A percentile compares a stretch with the other conserved stretches of the same genome.
Conservation (phyloP, 2,329 filamentous ascomycete genomes). For the Fusarium oligoseptatum region DNA sequence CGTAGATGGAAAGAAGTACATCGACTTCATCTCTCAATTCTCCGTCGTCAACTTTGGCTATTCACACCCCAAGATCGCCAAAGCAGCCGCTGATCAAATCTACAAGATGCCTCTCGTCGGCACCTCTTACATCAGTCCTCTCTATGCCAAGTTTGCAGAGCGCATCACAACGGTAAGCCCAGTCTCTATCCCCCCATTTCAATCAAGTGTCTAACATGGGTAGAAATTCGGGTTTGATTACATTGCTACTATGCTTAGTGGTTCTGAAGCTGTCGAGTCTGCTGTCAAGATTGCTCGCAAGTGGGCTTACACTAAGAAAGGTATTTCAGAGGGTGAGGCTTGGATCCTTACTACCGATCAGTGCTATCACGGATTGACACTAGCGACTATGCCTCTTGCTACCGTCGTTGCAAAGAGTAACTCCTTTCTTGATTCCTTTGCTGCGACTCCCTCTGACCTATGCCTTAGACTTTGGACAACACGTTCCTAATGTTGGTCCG, state of each 20-base stretch:
- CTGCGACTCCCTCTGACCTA: neutral
- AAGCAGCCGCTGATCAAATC: constrained; percentile 14
- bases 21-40: constrained; percentile 24
- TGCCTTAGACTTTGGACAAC: constrained; percentile 16
- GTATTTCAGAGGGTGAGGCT: constrained; percentile 29
- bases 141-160: constrained; percentile 21
- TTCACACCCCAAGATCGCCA: constrained; percentile 14
- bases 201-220: neutral
- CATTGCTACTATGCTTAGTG: constrained; percentile 21
- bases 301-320: constrained; percentile 38
- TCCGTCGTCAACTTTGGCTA: constrained; percentile 25
- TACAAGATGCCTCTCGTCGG: constrained; percentile 12
- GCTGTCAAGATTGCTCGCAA: constrained; percentile 39
- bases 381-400: constrained; percentile 22
- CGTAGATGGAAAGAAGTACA: constrained; percentile 23
- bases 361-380: constrained; percentile 20
- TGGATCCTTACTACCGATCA: constrained; percentile 22
- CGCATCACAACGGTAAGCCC: constrained; percentile 19
- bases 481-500: constrained; percentile 19
- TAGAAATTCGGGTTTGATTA: constrained; percentile 26
- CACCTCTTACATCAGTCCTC: constrained; percentile 18
- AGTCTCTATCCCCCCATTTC: neutral
- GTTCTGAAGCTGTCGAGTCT: constrained; percentile 27
- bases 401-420: constrained; percentile 14
- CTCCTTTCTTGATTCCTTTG: neutral